These are phyloP conservation scores for Puccinia triticina DNA, from an alignment of 1,284 basidiomycete genomes.

Conservation along the genomic window DNA sequence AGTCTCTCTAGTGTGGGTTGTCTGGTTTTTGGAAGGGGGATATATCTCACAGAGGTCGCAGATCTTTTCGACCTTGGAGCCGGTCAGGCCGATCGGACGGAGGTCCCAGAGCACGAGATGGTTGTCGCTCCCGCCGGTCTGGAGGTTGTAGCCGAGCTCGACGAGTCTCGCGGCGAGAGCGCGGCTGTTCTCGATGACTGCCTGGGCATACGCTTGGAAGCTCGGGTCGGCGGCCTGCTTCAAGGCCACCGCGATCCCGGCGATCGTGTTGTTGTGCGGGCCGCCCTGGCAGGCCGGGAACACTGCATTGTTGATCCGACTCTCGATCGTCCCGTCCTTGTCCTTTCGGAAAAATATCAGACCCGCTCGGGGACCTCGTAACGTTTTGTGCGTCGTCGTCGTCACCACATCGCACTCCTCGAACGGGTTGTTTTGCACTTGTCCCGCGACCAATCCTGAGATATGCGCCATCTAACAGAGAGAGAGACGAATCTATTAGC, in stretches of 20 bases:
- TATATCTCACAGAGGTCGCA: conserved; percentile 97
- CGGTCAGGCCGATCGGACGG: conserved; percentile 89
- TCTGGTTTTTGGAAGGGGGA: too few relatives aligned
- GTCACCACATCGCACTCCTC: conserved; percentile 96
- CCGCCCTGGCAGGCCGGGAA: conserved; percentile 99
- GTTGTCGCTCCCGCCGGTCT: conserved; percentile 95
- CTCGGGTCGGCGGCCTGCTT: conserved; percentile 87
- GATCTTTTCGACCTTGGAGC: conserved; percentile 97
- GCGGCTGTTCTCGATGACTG: conserved; percentile 85
- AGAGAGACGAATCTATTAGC: background rate
- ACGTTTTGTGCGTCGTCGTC: conserved; percentile 98
- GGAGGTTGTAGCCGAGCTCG: conserved; percentile 82
- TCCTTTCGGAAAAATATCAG: conserved; percentile 99
- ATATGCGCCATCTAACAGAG: conserved; percentile 85
- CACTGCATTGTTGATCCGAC: conserved; percentile 94
- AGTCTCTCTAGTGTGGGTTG: too few relatives aligned
- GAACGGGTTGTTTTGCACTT: conserved; percentile 90
- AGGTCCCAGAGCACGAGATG: conserved; percentile 98
- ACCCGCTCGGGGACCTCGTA: conserved; percentile 96
- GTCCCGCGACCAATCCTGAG: conserved; percentile 89
- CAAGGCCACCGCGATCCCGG: conserved; percentile 91
- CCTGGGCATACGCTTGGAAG: conserved; percentile 90
- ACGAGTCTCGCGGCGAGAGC: conserved; percentile 75
- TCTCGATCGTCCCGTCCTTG: conserved; percentile 83
- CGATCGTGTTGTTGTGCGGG: conserved; percentile 99